phyloP scores from a whole-genome alignment of 1,139 yeast species.

The Kodamaea fungicola region DNA sequence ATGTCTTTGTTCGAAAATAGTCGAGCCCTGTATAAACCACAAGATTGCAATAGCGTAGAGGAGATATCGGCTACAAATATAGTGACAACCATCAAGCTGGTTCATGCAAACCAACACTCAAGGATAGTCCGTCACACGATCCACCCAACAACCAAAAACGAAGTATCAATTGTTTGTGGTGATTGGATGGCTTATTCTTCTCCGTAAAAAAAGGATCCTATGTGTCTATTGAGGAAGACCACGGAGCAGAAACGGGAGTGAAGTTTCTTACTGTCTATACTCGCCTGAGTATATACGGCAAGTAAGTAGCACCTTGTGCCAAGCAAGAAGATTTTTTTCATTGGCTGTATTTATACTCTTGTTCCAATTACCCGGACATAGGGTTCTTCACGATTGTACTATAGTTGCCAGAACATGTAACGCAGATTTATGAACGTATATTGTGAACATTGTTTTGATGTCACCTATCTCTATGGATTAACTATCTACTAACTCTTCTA shows the following conservation, averaged over 20 bases:
- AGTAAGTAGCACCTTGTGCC: not conserved
- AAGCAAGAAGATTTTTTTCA: too few species aligned
- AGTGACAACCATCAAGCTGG: constrained; percentile 24
- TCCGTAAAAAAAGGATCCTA: constrained; percentile 65
- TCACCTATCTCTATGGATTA: too few species aligned
- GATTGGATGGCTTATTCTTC: constrained; percentile 56
- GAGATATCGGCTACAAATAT: constrained; percentile 10
- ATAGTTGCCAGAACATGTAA: too few species aligned
- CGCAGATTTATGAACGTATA: too few species aligned
- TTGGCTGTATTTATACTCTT: too few species aligned
- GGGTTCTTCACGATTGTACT: too few species aligned
- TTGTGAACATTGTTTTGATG: too few species aligned
- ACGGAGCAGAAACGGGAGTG: constrained; percentile 77
- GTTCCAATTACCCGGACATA: too few species aligned
- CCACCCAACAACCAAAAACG: constrained; percentile 30
- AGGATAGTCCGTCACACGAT: constrained; percentile 38
- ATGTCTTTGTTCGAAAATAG: too few species aligned
- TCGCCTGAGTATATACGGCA: constrained; percentile 7
- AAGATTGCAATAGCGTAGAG: too few species aligned
- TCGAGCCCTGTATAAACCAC: too few species aligned
- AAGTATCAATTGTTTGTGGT: constrained; percentile 37
- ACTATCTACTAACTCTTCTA: too few species aligned
- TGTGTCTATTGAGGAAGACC: constrained; percentile 48
- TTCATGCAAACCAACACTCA: constrained; percentile 15
- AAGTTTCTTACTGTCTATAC: constrained; percentile 2